Base-by-base conservation (phyloP, 257 asterid species). In the Paulownia fortunei region DNA sequence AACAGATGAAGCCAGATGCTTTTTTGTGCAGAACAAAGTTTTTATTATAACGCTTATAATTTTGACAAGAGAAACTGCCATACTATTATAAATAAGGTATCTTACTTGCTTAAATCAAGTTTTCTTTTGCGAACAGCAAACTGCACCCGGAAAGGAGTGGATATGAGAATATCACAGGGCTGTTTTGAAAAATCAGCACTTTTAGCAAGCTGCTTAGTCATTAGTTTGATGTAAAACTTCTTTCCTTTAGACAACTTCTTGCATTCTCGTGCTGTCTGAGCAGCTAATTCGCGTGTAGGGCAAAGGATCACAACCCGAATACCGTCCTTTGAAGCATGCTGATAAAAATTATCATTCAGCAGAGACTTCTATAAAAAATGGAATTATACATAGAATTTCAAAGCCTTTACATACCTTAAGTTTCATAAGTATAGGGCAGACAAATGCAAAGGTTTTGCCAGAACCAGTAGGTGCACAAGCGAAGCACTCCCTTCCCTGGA, bases 401-500 rank as follows among this genome's bases (percentile, higher is more conserved):
- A 41, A 32, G 49, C 13, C 26, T 62, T 13, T 16, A 12, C 13
- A 62, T 83, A 92, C 98, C 98, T 86, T 81, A 76, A 94, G 96
- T 87, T 88, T 92, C 87, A 89, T 87, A 72, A 94, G 91, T 76
- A 92, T 88, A 7, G 97, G 98, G 82, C 94, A 90, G 77, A 90
- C 79, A 77, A 94, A 92, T 47, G 98, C 97, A 80, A 92, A 89
- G 19, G 98, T 94, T 84, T 94, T 92, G n/a, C 98, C 98, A 70
- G 94, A 94, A 81, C 98, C 98, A 79, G 98, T 92, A 47, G 96
- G 97, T 63, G 97, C 98, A 88, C 94, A 89, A 19, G 96, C 97
- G 82, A 94, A 92, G 84, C 98, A 94, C 84, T 94, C 98, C 81
- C 97, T 82, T 74, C 98, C 98, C 98, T 94, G 82, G 56, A 77